Conservation (phyloP, 164 flowering plant genomes). For the Vitis rupestris region DNA sequence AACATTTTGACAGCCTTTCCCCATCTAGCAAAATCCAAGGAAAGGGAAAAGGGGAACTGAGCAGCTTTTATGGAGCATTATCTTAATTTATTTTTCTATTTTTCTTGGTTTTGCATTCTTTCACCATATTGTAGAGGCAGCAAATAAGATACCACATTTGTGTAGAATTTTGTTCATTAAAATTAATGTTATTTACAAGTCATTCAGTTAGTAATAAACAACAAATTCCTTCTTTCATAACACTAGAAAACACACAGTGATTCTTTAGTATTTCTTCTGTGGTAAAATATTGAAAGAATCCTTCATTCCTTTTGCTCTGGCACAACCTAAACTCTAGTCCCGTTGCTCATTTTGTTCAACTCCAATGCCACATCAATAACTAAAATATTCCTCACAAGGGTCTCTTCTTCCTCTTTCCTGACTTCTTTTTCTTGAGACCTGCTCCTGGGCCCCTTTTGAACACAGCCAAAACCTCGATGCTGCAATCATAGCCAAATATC, state of each 20-base stretch:
- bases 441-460: constrained; percentile 59
- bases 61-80: constrained; percentile 13
- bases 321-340: too few relatives aligned
- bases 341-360: too few relatives aligned
- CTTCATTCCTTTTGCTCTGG: too few relatives aligned
- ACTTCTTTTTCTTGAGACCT: constrained; percentile 53
- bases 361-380: too few relatives aligned
- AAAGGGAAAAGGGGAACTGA: constrained; percentile 41
- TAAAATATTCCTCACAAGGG: constrained; percentile 4
- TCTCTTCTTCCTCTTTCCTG: constrained; percentile 59
- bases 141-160: constrained; percentile 9
- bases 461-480: constrained; percentile 88
- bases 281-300: too few relatives aligned
- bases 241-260: too few relatives aligned
- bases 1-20: constrained; percentile 80
- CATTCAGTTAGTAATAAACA: neutral
- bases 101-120: constrained; percentile 32
- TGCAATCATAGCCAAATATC: constrained; percentile 37
- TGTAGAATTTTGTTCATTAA: constrained; percentile 5
- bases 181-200: constrained; percentile 4
- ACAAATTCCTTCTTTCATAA: neutral
- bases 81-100: neutral
- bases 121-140: constrained; percentile 15
- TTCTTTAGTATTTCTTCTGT: too few relatives aligned
- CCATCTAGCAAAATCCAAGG: constrained; percentile 51